Conservation (phyloP, 352 stramenopile species). For the Globisporangium spiculum region DNA sequence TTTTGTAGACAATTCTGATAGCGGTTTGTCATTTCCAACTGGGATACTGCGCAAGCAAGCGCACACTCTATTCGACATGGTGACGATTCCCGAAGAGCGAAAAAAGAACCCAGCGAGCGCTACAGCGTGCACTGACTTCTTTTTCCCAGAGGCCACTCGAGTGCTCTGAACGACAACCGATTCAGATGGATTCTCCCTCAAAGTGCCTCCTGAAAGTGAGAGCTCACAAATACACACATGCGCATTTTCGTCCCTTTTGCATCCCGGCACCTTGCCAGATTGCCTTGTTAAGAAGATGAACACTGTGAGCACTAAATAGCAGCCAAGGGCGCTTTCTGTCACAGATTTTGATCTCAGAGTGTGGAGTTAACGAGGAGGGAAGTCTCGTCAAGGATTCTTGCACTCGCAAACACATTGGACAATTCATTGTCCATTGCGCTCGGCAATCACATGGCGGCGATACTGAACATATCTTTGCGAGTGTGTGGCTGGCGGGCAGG, state of each 20-base stretch:
- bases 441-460: neutral
- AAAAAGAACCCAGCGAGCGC: neutral
- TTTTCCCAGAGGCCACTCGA: neutral
- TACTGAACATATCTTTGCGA: neutral
- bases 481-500: neutral
- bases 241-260: no score
- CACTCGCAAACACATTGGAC: no score
- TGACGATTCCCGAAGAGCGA: neutral
- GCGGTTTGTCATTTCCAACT: neutral
- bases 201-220: neutral
- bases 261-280: no score
- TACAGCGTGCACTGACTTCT: neutral
- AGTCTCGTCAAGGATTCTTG: neutral
- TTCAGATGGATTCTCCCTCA: neutral
- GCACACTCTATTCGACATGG: neutral
- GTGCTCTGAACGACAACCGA: no score
- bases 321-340: no score
- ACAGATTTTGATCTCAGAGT: no score
- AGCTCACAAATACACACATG: no score
- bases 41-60: no score
- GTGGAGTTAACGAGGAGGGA: neutral
- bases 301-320: no score
- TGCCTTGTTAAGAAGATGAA: no score
- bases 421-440: no score
- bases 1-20: no score